Evolutionary conservation across 2,329 filamentous ascomycete species (phyloP).

Genomic region (Talaromyces rugulosus): DNA sequence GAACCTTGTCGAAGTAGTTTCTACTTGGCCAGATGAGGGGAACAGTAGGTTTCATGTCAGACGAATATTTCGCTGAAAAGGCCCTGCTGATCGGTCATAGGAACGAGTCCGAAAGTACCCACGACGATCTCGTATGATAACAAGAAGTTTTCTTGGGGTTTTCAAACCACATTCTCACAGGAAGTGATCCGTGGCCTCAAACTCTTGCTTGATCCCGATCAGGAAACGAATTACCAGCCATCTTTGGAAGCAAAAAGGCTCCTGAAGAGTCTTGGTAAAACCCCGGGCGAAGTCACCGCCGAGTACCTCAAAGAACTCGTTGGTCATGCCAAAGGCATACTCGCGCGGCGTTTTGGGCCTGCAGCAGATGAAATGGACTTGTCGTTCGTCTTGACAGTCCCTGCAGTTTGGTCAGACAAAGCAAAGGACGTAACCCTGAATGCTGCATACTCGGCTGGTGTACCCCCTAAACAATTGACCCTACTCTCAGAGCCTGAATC

Average conservation of each 20-base stretch:
- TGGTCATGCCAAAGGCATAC: background rate
- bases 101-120: constrained; percentile 19
- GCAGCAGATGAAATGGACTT: constrained; percentile 15
- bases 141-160: constrained; percentile 20
- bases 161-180: constrained; percentile 18
- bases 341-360: constrained; percentile 10
- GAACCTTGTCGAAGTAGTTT: constrained; percentile 19
- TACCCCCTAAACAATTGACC: constrained; percentile 7
- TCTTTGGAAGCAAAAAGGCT: background rate
- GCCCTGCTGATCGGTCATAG: background rate
- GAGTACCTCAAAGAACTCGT: background rate
- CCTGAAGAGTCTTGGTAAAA: background rate
- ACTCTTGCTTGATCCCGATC: constrained; percentile 2
- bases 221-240: background rate
- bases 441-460: constrained; percentile 16
- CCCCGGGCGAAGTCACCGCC: background rate
- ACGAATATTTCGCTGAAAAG: too few relatives aligned
- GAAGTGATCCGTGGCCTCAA: constrained; percentile 24
- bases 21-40: constrained; percentile 22
- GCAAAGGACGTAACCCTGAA: constrained; percentile 26
- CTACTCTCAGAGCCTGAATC: constrained; percentile 27
- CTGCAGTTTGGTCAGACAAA: constrained; percentile 33
- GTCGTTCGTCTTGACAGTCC: constrained; percentile 25
- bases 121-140: constrained; percentile 14
- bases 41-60: constrained; percentile 16